Base-by-base conservation (phyloP, 208 protist species). In the Trypanosomatidae sp. region DNA sequence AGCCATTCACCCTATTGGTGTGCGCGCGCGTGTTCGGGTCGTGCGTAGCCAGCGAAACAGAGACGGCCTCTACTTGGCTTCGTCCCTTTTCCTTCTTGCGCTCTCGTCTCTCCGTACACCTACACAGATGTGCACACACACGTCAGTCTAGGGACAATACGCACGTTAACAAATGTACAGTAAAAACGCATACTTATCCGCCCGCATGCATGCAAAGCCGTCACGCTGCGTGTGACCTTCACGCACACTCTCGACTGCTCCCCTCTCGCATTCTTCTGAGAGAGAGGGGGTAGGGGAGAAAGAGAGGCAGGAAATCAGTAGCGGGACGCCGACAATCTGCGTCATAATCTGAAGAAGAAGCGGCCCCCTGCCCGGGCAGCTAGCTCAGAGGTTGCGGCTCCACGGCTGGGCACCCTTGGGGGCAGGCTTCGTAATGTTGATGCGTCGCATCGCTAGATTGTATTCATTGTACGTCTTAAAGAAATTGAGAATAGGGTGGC, bases 381-480 rank as follows among this genome's bases (percentile, higher is more conserved):
- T 6, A 17, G 52, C 33, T 77, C 79, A 95, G 10, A 96, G 77
- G 69, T 93, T 96, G 60, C 71, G 82, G 49, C 88, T 91, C 91
- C 91, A 96, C 52, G 89, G 84, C 75, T 93, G 68, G 9, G 85
- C 82, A 15, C 84, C 89, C 59, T 85, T 93, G 22, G 86, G 79
- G 17, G 87, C 81, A 12, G 91, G 80, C 76, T 92, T 96, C 69
- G 84, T 91, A 22, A 92, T 60, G 79, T 94, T 94, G 62, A 97
- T 90, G 36, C 93, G 90, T 41, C 77, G 86, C 73, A 92, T 89
- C 36, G 83, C 76, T 41, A 71, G 69, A 68, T 94, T 94, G 81
- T 95, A 95, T 66, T 97, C 90, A n/a, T 66, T 77, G 84, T 93
- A 92, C 33, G 89, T 89, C 67, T 87, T 91, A 76, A 95, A 95